Conservation (phyloP, 2,329 filamentous ascomycete genomes). For the Plenodomus tracheiphilus region DNA sequence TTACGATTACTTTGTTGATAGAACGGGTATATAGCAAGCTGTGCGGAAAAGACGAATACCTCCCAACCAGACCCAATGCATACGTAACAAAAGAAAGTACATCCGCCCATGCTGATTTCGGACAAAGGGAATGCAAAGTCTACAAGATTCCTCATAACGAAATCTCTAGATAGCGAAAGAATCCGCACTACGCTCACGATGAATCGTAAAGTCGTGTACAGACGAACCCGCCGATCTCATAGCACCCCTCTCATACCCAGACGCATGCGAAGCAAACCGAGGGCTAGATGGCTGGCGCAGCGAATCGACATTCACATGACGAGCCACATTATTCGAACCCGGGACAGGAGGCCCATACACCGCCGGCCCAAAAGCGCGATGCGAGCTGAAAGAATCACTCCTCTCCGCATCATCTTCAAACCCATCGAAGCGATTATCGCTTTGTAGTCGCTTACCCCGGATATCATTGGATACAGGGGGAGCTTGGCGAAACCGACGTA, state of each 20-base stretch:
- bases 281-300: conserved; percentile 13
- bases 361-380: neutral
- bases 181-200: conserved; percentile 13
- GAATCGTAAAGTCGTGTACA: conserved; percentile 9
- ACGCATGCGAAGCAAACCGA: neutral
- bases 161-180: conserved; percentile 16
- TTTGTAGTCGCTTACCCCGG: conserved; percentile 7
- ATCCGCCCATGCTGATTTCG: neutral
- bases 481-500: conserved; percentile 34
- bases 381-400: conserved; percentile 1
- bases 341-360: neutral
- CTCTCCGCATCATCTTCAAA: conserved; percentile 8
- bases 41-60: neutral
- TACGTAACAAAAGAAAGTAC: neutral
- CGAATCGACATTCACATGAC: conserved; percentile 9
- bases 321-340: conserved; percentile 4
- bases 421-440: conserved; percentile 6
- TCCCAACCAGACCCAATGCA: neutral
- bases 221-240: conserved; percentile 13
- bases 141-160: too few relatives aligned
- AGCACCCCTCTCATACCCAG: conserved; percentile 13
- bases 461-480: conserved; percentile 36
- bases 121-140: neutral
- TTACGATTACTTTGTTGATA: neutral
- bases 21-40: neutral